Evolutionary conservation across 2,329 filamentous ascomycete species (phyloP).

Genomic region (Fusarium praegraminearum): DNA sequence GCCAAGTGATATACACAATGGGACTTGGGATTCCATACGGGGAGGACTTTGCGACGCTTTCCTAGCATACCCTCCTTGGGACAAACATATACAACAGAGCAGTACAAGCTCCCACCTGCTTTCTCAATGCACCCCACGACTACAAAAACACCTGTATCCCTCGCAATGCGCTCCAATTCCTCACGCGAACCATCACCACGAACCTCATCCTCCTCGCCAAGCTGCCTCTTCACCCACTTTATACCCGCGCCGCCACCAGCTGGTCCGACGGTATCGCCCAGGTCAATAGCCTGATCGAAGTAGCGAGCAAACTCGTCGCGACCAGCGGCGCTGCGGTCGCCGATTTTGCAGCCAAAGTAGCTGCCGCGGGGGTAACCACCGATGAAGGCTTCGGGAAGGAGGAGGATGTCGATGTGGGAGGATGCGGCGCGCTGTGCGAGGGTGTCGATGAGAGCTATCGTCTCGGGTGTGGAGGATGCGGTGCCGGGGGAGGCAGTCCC

Average conservation of each 20-base stretch:
- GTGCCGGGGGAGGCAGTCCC: conserved; percentile 68
- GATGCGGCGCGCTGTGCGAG: conserved; percentile 73
- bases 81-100: conserved; percentile 84
- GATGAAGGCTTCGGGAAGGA: conserved; percentile 93
- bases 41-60: conserved; percentile 93
- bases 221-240: conserved; percentile 74
- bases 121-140: conserved; percentile 84
- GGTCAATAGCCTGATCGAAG: conserved; percentile 81
- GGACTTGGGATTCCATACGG: conserved; percentile 62
- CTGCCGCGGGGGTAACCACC: conserved; percentile 91
- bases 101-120: conserved; percentile 86
- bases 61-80: conserved; percentile 78
- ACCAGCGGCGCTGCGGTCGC: conserved; percentile 74
- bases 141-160: conserved; percentile 83
- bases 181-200: conserved; percentile 77
- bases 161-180: conserved; percentile 79
- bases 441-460: conserved; percentile 73
- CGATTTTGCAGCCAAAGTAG: conserved; percentile 80
- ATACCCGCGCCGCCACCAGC: conserved; percentile 74
- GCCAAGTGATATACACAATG: background rate
- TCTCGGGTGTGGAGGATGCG: conserved; percentile 64
- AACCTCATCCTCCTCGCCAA: conserved; percentile 55
- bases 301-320: conserved; percentile 86
- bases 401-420: conserved; percentile 72
- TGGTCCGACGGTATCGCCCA: conserved; percentile 78